Conservation (phyloP, 371 early-diverging fungal genomes). For the Rhizomucor miehei region DNA sequence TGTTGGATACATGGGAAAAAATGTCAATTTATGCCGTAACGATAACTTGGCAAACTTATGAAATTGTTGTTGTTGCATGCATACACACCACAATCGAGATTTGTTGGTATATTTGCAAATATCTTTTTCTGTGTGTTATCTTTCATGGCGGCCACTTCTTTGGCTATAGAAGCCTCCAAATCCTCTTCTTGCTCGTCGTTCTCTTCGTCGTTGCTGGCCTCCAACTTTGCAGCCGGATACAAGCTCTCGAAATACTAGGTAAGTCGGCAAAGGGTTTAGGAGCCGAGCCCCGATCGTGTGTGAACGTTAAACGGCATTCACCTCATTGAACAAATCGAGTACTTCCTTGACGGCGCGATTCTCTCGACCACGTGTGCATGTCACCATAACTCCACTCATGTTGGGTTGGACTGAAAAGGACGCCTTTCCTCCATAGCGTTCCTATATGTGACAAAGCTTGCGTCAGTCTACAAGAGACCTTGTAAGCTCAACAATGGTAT, state of each 20-base stretch:
- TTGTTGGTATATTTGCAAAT: constrained; percentile 52
- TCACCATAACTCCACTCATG: constrained; percentile 65
- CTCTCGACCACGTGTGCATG: constrained; percentile 61
- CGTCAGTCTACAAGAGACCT: too few relatives aligned
- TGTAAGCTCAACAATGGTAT: neutral
- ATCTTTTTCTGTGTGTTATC: constrained; percentile 33
- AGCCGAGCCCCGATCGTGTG: neutral
- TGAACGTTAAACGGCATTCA: constrained; percentile 13
- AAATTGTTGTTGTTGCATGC: neutral
- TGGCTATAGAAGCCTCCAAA: constrained; percentile 65
- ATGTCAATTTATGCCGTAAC: too few relatives aligned
- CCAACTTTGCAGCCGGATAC: constrained; percentile 37
- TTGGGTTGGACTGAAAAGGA: constrained; percentile 53
- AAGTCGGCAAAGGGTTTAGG: neutral
- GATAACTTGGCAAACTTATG: too few relatives aligned
- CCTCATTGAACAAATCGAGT: constrained; percentile 55
- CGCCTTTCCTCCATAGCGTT: constrained; percentile 15
- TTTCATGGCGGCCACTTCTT: constrained; percentile 63
- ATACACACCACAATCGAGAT: constrained; percentile 59
- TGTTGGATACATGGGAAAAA: too few relatives aligned
- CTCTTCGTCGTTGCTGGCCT: constrained; percentile 3
- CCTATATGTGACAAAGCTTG: constrained; percentile 4
- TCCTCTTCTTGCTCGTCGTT: constrained; percentile 39
- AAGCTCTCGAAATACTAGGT: constrained; percentile 53
- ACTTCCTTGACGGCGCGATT: constrained; percentile 55